Percentiles rank a stretch among this genome's conserved stretches.
phyloP scores from a whole-genome alignment of 148 eudicot species.

The Vaccinium myrtillus region DNA sequence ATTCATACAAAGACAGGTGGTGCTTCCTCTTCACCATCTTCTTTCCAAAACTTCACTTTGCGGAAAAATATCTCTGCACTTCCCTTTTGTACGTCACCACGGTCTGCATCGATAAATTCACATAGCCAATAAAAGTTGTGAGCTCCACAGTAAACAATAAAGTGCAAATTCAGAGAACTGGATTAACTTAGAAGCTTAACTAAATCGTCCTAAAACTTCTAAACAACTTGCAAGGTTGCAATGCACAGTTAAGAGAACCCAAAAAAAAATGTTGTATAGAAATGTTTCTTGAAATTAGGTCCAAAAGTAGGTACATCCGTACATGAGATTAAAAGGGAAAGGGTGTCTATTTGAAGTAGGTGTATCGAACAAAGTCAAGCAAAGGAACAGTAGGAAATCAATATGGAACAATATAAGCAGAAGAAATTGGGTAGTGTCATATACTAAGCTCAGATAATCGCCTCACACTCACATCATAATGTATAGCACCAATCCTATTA shows the following conservation, averaged over 20 bases:
- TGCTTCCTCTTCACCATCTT: slow-evolving; percentile 95
- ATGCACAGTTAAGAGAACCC: not conserved
- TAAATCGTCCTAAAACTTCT: not conserved
- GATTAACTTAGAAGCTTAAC: not conserved
- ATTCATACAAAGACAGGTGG: slow-evolving; percentile 99
- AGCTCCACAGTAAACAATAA: not conserved
- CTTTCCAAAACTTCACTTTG: slow-evolving; percentile 97
- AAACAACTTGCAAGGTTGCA: not conserved
- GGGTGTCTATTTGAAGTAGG: not conserved
- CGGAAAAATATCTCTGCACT: slow-evolving; percentile 94
- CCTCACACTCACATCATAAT: not conserved
- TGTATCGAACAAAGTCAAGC: not conserved
- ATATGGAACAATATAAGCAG: not conserved
- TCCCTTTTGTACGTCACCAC: slow-evolving; percentile 93
- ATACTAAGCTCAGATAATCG: not conserved
- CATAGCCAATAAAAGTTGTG: not conserved
- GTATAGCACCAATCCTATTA: not conserved
- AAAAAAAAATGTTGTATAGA: not conserved
- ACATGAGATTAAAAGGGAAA: not conserved
- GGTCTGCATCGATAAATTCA: slow-evolving; percentile 46
- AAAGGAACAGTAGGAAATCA: slow-evolving; percentile 1
- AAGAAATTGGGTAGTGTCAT: not conserved
- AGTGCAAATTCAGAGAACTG: not conserved
- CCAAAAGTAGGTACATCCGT: not conserved
- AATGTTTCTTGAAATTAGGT: not conserved